Conservation (phyloP, 2,329 filamentous ascomycete genomes). For the Ophiostoma piceae region DNA sequence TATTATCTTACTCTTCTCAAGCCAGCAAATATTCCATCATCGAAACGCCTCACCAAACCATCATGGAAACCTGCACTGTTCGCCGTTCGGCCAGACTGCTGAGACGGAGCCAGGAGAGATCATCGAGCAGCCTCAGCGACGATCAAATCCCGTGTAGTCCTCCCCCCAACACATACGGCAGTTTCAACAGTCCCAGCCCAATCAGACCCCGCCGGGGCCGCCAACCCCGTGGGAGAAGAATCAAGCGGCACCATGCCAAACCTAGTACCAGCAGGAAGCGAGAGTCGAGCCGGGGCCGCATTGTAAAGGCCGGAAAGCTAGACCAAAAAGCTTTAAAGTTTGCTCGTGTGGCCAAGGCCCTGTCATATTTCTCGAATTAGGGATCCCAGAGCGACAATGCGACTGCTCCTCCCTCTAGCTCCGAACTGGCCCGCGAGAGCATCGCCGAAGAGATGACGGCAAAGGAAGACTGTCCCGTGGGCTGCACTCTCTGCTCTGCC, state of each 20-base stretch:
- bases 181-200: background rate
- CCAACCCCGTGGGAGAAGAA: background rate
- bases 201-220: background rate
- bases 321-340: background rate
- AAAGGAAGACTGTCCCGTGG: background rate
- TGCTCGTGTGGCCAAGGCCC: background rate
- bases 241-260: background rate
- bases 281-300: background rate
- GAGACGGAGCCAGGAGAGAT: background rate
- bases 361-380: background rate
- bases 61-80: background rate
- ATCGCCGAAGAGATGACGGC: background rate
- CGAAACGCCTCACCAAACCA: background rate
- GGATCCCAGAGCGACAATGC: background rate
- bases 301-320: background rate
- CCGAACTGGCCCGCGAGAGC: background rate
- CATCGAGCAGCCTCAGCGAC: background rate
- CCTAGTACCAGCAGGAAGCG: background rate
- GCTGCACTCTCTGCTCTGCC: no score
- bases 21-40: background rate
- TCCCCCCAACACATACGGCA: background rate
- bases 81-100: slow-evolving; percentile 7
- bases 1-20: background rate
- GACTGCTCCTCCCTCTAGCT: background rate
- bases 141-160: background rate